phyloP scores from a whole-genome alignment of 257 asterid species.

The Cordia subcordata region DNA sequence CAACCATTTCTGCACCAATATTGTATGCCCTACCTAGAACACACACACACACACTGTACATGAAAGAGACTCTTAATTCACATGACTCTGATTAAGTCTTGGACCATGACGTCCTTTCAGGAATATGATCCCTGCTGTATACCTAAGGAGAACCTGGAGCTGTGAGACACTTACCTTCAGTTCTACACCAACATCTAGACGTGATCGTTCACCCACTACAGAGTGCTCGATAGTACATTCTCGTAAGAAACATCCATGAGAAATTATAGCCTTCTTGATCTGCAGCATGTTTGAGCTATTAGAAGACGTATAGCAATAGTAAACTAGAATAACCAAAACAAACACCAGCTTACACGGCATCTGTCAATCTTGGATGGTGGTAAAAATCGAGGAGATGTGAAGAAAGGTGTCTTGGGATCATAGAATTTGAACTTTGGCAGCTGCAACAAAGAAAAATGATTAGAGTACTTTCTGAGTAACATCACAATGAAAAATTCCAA shows the following conservation, averaged over 20 bases:
- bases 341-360: slow-evolving; percentile 49
- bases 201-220: slow-evolving; percentile 90
- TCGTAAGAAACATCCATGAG: slow-evolving; percentile 94
- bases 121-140: neutral
- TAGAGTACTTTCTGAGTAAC: neutral
- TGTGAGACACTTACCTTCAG: slow-evolving; percentile 47
- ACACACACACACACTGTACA: too few relatives aligned
- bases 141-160: too few relatives aligned
- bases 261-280: slow-evolving; percentile 89
- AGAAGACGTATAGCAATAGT: slow-evolving; percentile 1
- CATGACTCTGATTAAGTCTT: neutral
- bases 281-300: slow-evolving; percentile 21
- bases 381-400: slow-evolving; percentile 89
- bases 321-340: neutral
- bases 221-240: slow-evolving; percentile 81
- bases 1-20: too few relatives aligned
- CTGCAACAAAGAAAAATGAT: slow-evolving; percentile 34
- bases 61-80: too few relatives aligned
- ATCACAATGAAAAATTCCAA: neutral
- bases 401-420: slow-evolving; percentile 90
- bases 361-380: slow-evolving; percentile 93
- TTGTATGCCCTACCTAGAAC: too few relatives aligned
- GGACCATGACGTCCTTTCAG: too few relatives aligned
- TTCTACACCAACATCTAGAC: slow-evolving; percentile 83
- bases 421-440: slow-evolving; percentile 72